Conservation (phyloP, 257 asterid species). For the Coffea eugenioides region DNA sequence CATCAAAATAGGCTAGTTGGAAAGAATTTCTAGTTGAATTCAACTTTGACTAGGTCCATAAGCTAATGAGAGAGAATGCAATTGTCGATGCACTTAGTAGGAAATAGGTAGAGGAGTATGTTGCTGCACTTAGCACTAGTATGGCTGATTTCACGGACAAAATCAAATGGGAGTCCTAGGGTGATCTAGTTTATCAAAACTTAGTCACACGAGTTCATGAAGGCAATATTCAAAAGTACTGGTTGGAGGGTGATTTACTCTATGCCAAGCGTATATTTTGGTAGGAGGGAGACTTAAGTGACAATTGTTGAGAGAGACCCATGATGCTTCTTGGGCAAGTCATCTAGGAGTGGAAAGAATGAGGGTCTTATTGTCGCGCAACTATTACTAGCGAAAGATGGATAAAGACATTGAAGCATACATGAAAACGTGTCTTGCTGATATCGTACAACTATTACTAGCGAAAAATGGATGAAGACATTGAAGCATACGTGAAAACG, state of each 20-base stretch:
- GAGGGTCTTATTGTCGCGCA: background rate
- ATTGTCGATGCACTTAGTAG: too few relatives aligned
- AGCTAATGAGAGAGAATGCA: too few relatives aligned
- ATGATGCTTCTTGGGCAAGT: background rate
- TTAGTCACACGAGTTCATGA: background rate
- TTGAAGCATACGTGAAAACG: background rate
- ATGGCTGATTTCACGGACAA: too few relatives aligned
- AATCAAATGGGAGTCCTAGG: too few relatives aligned
- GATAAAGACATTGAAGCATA: background rate
- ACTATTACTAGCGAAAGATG: too few relatives aligned
- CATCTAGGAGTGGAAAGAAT: background rate
- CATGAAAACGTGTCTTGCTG: background rate
- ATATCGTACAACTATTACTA: too few relatives aligned
- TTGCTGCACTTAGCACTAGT: too few relatives aligned
- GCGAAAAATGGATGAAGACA: background rate
- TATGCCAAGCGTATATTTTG: background rate
- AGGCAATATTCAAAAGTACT: background rate
- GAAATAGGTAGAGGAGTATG: too few relatives aligned
- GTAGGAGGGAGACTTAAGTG: too few relatives aligned
- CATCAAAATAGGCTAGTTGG: background rate
- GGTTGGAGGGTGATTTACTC: background rate
- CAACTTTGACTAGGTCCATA: background rate
- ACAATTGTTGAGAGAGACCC: background rate
- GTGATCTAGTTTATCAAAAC: background rate
- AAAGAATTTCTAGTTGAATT: background rate